A percentile compares a stretch with the other conserved stretches of the same genome.
phyloP scores from a whole-genome alignment of 2,329 filamentous ascomycete genomes.

The Myriosclerotinia scirpicola region DNA sequence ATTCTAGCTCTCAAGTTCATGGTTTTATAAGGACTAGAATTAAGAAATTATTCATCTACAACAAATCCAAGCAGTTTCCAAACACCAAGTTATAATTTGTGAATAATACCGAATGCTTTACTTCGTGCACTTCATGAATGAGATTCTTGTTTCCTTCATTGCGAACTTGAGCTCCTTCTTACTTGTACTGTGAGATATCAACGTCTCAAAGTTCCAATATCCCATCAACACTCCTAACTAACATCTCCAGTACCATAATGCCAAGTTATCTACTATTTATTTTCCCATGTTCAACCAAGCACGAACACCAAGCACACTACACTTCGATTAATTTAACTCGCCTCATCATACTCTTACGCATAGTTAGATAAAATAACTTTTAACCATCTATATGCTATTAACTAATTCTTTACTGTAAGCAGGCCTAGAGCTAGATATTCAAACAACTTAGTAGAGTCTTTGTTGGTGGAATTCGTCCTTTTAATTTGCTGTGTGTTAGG shows the following conservation, averaged over 20 bases:
- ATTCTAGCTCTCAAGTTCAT: not conserved
- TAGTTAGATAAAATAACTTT: not conserved
- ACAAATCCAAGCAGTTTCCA: not conserved
- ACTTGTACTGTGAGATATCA: no score
- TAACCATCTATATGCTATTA: not conserved
- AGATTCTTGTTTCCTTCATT: not conserved
- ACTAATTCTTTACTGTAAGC: not conserved
- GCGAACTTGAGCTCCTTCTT: no score
- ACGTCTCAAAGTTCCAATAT: not conserved
- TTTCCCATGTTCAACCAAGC: not conserved
- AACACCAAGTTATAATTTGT: not conserved
- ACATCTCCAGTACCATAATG: not conserved
- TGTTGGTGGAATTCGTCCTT: not conserved
- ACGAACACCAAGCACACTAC: not conserved
- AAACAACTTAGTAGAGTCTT: not conserved
- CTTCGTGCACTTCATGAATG: not conserved
- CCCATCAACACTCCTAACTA: no score
- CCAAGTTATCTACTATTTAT: not conserved
- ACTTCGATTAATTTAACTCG: not conserved
- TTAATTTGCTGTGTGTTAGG: not conserved
- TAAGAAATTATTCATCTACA: not conserved
- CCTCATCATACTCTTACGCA: not conserved
- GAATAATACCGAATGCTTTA: accelerated
- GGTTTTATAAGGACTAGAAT: not conserved
- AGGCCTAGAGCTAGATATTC: not conserved